Evolutionary conservation across 208 protist species (phyloP).

Genomic region (Kentomonas sorsogonicus): DNA sequence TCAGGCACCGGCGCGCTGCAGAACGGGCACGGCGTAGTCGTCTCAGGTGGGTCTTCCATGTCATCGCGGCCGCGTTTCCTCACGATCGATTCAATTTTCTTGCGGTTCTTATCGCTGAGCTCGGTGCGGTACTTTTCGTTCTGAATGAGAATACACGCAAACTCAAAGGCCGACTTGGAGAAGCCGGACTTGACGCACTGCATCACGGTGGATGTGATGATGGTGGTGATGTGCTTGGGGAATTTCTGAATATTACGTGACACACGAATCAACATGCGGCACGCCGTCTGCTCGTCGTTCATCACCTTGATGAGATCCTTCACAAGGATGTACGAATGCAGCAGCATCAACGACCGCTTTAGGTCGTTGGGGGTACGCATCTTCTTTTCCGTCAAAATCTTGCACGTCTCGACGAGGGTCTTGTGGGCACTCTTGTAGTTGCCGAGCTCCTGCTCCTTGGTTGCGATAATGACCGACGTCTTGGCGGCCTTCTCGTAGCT

Average conservation of each 20-base stretch:
- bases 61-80: constrained; percentile 82
- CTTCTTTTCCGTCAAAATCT: constrained; percentile 79
- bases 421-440: constrained; percentile 93
- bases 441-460: constrained; percentile 92
- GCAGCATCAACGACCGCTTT: constrained; percentile 87
- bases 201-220: constrained; percentile 94
- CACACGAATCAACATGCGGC: constrained; percentile 95
- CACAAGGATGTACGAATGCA: constrained; percentile 96
- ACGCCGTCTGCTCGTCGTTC: constrained; percentile 87
- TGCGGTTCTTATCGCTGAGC: constrained; percentile 91
- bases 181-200: constrained; percentile 92
- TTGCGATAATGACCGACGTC: constrained; percentile 94
- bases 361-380: constrained; percentile 91
- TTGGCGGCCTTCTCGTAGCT: constrained; percentile 94
- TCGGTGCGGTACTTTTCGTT: constrained; percentile 91
- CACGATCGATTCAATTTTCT: constrained; percentile 96
- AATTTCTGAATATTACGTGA: constrained; percentile 94
- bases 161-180: constrained; percentile 93
- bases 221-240: constrained; percentile 91
- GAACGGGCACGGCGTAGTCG: constrained; percentile 89
- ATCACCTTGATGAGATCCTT: constrained; percentile 90
- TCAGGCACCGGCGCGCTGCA: constrained; percentile 83
- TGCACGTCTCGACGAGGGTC: constrained; percentile 92
- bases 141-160: constrained; percentile 92
- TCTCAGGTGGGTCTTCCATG: constrained; percentile 70